Evolutionary conservation across 202 grass and related monocot species (phyloP), one percentile per base, ranked within the genome.

Genomic region (Schoenoplectus triqueter): DNA sequence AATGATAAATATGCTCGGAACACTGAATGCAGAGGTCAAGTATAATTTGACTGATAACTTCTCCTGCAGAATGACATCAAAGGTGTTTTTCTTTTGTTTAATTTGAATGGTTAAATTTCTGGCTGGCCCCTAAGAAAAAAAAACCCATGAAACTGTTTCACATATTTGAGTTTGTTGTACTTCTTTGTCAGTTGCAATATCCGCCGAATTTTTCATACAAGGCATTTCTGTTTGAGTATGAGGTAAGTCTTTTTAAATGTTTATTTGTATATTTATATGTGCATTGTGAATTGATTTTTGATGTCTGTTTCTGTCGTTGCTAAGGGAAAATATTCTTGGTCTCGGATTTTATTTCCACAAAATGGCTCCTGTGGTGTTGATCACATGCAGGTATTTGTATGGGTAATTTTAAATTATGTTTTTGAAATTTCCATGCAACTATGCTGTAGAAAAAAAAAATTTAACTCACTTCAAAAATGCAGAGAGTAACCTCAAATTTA

Each of bases 401-500:
- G 11, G 7, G 1, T 19, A 62, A 18, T 19, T 17, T 1, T 0
- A 62, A 46, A 55, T 13, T 11, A 55, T 55, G 7, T 55, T 7
- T 11, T 55, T 55, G 52, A 55, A 55, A 8, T 19, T 63, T 19
- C 7, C 6, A 17, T 63, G 20, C 60, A 18, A 63, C 2, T 63
- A 5, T 55, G 52, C 52, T 55, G 9, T 55, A 55, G 60, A 15
- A 63, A 19, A 63, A 63, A 63, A 1, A 0, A 1, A 15, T 6
- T 63, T 19, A 19, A 63, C 11, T 3, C 60, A 63, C n/a, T 5
- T 63, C n/a, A 1, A 42, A 75, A 59, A 87, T 89, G 69, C 80
- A 97, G 94, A 94, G 89, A 87, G 87, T 97, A 67, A 89, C 90
- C 6, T 91, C 91, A 79, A 87, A 94, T 74, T 87, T 97, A 54